Conservation (phyloP, 192 early-diverging fungal species). For the Backusella tarrabulga region DNA sequence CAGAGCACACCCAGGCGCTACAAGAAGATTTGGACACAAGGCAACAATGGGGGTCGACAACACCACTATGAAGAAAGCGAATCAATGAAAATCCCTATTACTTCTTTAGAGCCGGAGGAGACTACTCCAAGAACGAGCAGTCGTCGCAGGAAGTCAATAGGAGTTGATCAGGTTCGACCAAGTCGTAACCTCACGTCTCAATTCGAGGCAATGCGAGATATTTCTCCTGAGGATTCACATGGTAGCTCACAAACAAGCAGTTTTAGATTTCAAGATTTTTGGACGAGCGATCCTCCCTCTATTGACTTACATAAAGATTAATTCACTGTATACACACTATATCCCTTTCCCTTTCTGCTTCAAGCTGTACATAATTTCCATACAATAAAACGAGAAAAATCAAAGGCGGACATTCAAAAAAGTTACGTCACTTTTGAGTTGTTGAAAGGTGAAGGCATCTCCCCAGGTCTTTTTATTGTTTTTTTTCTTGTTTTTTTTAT, state of each 20-base stretch:
- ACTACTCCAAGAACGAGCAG: background rate
- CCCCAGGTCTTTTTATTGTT: slow-evolving; percentile 9
- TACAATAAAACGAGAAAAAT: background rate
- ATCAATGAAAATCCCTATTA: background rate
- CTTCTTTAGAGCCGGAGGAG: background rate
- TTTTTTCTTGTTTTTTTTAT: slow-evolving; percentile 13
- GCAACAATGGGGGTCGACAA: background rate
- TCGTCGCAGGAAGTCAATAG: background rate
- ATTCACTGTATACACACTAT: background rate
- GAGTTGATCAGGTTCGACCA: background rate
- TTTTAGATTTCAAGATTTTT: background rate
- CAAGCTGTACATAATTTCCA: background rate
- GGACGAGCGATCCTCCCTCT: background rate
- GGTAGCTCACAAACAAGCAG: background rate
- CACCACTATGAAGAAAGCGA: background rate
- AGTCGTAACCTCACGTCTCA: background rate
- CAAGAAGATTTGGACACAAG: background rate
- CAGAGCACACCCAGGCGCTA: background rate
- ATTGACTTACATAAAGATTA: background rate
- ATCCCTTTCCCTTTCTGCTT: background rate
- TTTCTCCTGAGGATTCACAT: background rate
- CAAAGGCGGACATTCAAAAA: background rate
- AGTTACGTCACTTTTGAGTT: background rate
- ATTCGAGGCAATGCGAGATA: background rate
- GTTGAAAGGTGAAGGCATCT: background rate